Evolutionary conservation across 176 grass and related monocot genomes (phyloP).

Genomic region (Alopecurus myosuroides): DNA sequence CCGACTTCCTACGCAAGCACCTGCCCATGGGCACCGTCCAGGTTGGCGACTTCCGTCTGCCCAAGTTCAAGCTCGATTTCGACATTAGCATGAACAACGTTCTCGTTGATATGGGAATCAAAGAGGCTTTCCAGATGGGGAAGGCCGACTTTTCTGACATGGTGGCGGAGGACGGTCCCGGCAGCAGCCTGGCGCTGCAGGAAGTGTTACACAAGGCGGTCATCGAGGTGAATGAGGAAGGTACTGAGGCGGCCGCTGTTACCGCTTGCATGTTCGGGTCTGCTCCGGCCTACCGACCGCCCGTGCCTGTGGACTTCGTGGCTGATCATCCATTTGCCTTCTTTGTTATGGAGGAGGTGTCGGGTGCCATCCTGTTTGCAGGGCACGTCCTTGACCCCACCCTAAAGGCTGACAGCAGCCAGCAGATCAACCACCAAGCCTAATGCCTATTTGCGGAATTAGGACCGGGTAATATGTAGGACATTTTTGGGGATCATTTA

Average conservation of each 20-base stretch:
- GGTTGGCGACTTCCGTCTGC: not conserved
- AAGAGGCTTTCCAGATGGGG: not conserved
- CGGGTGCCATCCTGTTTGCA: not conserved
- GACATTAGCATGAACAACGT: too few species aligned
- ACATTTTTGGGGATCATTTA: not conserved
- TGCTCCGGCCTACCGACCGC: not conserved
- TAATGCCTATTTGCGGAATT: not conserved
- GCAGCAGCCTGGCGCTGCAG: not conserved
- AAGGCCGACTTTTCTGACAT: not conserved
- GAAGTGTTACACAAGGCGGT: not conserved
- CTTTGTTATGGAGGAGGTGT: not conserved
- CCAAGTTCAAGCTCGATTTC: not conserved
- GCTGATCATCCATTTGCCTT: not conserved
- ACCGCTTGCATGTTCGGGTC: not conserved
- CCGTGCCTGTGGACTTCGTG: not conserved
- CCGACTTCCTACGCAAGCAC: not conserved
- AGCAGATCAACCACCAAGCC: not conserved
- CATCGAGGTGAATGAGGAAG: not conserved
- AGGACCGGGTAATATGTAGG: not conserved
- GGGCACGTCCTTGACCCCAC: not conserved
- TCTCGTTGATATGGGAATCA: not conserved
- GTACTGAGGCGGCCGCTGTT: not conserved
- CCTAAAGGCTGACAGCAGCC: not conserved
- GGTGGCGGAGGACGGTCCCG: not conserved
- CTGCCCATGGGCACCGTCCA: not conserved